Percentiles rank a stretch among this genome's conserved stretches.
phyloP scores from a whole-genome alignment of 176 grass and related monocot species.

The Metroxylon sagu region DNA sequence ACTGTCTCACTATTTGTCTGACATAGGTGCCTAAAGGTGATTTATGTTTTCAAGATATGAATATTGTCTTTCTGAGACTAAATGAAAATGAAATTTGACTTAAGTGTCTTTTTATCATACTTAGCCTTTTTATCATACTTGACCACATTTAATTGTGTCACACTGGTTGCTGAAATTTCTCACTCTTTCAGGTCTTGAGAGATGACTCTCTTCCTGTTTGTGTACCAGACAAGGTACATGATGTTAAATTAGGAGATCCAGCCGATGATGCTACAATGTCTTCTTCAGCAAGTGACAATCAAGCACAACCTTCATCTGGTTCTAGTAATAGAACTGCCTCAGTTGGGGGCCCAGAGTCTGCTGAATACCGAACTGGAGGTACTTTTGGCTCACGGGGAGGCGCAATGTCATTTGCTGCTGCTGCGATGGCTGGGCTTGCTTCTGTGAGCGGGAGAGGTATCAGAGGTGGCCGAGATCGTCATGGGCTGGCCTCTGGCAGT shows the following conservation, averaged over 20 bases:
- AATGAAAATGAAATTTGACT: too few species aligned
- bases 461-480: constrained; percentile 52
- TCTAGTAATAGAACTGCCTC: constrained; percentile 37
- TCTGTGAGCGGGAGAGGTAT: constrained; percentile 56
- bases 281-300: constrained; percentile 42
- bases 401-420: constrained; percentile 83
- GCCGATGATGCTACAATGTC: constrained; percentile 40
- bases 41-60: too few species aligned
- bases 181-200: constrained; percentile 43
- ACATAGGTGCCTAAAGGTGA: too few species aligned
- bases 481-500: constrained; percentile 33
- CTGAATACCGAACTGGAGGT: constrained; percentile 47
- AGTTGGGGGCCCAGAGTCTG: constrained; percentile 24
- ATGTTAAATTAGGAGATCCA: constrained; percentile 64
- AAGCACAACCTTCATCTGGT: constrained; percentile 39
- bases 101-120: too few species aligned
- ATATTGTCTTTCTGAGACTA: too few species aligned
- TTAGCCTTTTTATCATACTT: too few species aligned
- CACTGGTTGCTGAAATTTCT: neutral
- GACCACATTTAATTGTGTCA: too few species aligned
- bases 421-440: constrained; percentile 74
- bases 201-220: constrained; percentile 60
- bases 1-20: too few species aligned
- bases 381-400: constrained; percentile 53
- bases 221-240: constrained; percentile 60